Evolutionary conservation across 23 red algal genomes (phyloP).

Genomic region (Agarophyton chilense): DNA sequence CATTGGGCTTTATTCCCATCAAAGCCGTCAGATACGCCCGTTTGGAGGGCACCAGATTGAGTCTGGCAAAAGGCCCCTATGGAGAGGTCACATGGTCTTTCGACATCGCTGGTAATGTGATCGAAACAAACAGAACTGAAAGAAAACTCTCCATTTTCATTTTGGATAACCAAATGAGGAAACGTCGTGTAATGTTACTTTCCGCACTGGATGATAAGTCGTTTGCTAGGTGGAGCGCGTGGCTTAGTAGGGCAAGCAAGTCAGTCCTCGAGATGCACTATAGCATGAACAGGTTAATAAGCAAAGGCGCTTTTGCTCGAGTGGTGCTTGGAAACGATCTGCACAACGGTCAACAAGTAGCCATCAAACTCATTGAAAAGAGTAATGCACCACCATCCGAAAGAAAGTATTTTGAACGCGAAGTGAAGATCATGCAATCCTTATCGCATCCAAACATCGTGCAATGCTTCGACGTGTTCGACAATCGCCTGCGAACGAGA

Average conservation of each 20-base stretch:
- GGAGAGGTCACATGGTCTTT: constrained; percentile 66
- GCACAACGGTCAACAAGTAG: constrained; percentile 64
- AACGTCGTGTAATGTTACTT: constrained; percentile 63
- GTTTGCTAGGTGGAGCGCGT: constrained; percentile 58
- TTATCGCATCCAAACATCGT: constrained; percentile 81
- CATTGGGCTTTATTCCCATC: constrained; percentile 53
- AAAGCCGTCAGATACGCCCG: constrained; percentile 46
- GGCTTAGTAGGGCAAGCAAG: constrained; percentile 43
- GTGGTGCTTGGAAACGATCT: constrained; percentile 65
- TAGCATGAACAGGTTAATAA: constrained; percentile 45
- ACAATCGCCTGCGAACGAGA: constrained; percentile 40
- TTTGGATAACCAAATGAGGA: constrained; percentile 27
- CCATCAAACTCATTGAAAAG: constrained; percentile 87
- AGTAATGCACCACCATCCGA: constrained; percentile 48
- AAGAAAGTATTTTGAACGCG: constrained; percentile 73
- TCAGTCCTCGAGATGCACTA: constrained; percentile 66
- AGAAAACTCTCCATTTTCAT: constrained; percentile 43
- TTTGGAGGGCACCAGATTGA: constrained; percentile 47
- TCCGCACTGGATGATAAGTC: constrained; percentile 44
- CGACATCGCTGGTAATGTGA: constrained; percentile 48
- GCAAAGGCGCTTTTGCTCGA: constrained; percentile 56
- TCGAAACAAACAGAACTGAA: constrained; percentile 37
- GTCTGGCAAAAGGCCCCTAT: constrained; percentile 49
- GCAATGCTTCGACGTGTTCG: constrained; percentile 72
- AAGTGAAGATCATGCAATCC: constrained; percentile 75